Percentiles rank a stretch among this genome's conserved stretches.
Evolutionary conservation across 768 basidiomycete species (phyloP).

Genomic region (Podaxis sp.): DNA sequence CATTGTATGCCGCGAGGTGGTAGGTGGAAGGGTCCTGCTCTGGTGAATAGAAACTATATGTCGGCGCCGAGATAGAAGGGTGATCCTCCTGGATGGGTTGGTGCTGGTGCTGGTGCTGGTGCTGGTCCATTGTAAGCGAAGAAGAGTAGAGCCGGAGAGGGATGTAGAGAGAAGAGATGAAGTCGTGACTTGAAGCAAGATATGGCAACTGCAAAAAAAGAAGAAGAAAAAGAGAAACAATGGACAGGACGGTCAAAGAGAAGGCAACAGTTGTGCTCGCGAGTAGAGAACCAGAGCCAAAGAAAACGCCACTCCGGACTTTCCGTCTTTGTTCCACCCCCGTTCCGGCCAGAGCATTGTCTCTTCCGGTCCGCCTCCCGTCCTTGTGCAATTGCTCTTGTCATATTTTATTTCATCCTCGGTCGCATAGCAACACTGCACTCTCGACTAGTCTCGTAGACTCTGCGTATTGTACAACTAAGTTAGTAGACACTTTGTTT

Average conservation of each 20-base stretch:
- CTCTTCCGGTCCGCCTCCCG: slow-evolving; percentile 1
- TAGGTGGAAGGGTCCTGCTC: slow-evolving; percentile 51
- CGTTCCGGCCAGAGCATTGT: slow-evolving; percentile 16
- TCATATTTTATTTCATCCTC: background rate
- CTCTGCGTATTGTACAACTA: background rate
- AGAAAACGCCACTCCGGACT: slow-evolving; percentile 21
- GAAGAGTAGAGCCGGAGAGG: slow-evolving; percentile 28
- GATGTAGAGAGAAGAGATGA: slow-evolving; percentile 10
- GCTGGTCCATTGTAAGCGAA: slow-evolving; percentile 41
- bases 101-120: slow-evolving; percentile 32
- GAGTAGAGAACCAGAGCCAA: slow-evolving; percentile 13
- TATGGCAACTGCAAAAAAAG: slow-evolving; percentile 23
- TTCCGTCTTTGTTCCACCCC: slow-evolving; percentile 15
- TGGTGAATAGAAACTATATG: slow-evolving; percentile 10
- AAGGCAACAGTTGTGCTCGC: slow-evolving; percentile 18
- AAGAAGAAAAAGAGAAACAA: slow-evolving; percentile 31
- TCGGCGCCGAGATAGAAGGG: slow-evolving; percentile 28
- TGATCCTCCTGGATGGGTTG: slow-evolving; percentile 48
- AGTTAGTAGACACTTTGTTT: background rate
- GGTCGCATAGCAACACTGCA: background rate
- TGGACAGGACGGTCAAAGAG: slow-evolving; percentile 19
- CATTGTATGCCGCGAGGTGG: slow-evolving; percentile 42
- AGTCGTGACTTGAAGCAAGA: slow-evolving; percentile 20
- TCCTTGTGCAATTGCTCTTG: background rate
- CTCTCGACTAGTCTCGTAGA: background rate